phyloP scores from a whole-genome alignment of 441 rosid genomes.

The Gossypium laxum region DNA sequence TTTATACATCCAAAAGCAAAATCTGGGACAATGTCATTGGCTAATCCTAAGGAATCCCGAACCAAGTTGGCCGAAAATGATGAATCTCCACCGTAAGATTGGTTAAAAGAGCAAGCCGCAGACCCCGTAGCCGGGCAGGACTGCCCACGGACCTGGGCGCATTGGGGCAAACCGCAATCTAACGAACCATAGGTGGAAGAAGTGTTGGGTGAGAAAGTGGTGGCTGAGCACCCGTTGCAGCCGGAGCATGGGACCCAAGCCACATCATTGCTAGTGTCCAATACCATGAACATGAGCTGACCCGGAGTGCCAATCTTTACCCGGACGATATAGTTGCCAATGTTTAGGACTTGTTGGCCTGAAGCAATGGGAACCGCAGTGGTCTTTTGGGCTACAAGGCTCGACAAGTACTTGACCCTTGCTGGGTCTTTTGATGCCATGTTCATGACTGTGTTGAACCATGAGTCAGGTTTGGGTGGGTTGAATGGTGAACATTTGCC shows the following conservation, averaged over 20 bases:
- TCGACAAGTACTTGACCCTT: conserved; percentile 35
- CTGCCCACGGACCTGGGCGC: conserved; percentile 52
- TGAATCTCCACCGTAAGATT: conserved; percentile 80
- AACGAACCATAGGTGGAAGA: conserved; percentile 47
- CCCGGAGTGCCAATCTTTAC: conserved; percentile 70
- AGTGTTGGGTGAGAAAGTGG: conserved; percentile 37
- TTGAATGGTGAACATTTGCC: conserved; percentile 56
- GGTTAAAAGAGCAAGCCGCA: conserved; percentile 53
- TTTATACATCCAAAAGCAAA: conserved; percentile 62
- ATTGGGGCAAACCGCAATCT: conserved; percentile 59
- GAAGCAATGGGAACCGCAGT: conserved; percentile 45
- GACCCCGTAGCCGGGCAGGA: conserved; percentile 51
- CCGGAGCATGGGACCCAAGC: conserved; percentile 81
- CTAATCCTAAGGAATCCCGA: conserved; percentile 46
- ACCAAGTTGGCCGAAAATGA: conserved; percentile 59
- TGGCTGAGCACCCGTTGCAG: conserved; percentile 53
- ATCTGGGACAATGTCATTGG: conserved; percentile 36
- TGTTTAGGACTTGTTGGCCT: conserved; percentile 23
- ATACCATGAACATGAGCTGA: conserved; percentile 69
- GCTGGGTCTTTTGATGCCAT: conserved; percentile 52
- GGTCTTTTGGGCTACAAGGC: conserved; percentile 30
- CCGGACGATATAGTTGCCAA: conserved; percentile 46
- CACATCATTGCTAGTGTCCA: conserved; percentile 68
- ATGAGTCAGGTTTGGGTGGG: conserved; percentile 36
- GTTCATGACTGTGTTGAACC: conserved; percentile 33